These are phyloP conservation scores for Barbatosphaeria neglecta DNA, from an alignment of 495 filamentous ascomycete genomes.

Conservation along the genomic window DNA sequence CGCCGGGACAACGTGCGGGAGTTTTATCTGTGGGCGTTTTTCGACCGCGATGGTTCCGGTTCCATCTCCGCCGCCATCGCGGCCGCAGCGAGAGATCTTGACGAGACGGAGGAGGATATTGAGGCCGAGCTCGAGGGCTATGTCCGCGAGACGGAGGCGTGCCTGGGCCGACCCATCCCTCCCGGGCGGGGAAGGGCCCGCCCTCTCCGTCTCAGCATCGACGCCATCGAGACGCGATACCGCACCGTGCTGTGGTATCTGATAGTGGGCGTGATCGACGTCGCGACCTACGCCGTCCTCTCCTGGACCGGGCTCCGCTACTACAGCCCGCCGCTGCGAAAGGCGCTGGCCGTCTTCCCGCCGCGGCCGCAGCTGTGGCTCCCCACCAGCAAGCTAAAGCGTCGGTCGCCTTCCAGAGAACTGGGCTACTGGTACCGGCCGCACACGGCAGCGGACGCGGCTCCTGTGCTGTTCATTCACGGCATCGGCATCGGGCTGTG, in stretches of 20 bases:
- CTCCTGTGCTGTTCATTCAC: constrained; percentile 55
- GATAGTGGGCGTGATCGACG: constrained; percentile 25
- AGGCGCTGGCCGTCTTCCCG: constrained; percentile 41
- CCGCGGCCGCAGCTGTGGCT: constrained; percentile 37
- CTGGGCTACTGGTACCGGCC: constrained; percentile 54
- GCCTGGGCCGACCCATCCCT: constrained; percentile 34
- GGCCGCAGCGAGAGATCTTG: constrained; percentile 16
- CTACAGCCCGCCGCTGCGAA: constrained; percentile 23
- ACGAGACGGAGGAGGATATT: constrained; percentile 17
- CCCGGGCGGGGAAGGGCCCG: constrained; percentile 41
- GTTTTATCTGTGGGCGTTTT: constrained; percentile 54
- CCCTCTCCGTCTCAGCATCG: constrained; percentile 51
- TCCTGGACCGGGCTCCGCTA: constrained; percentile 37
- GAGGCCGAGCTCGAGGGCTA: constrained; percentile 50
- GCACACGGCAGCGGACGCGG: constrained; percentile 40
- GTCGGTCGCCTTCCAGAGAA: constrained; percentile 32
- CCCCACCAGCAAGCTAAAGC: constrained; percentile 4
- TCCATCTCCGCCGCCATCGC: constrained; percentile 5
- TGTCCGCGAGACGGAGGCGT: constrained; percentile 32
- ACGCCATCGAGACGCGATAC: constrained; percentile 47
- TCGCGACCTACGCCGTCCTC: constrained; percentile 23
- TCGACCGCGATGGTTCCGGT: constrained; percentile 34
- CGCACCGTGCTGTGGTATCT: constrained; percentile 54
- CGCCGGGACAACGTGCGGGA: constrained; percentile 53
- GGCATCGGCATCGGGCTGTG: constrained; percentile 61